A percentile compares a stretch with the other conserved stretches of the same genome.
Evolutionary conservation across 768 basidiomycete species (phyloP).

Genomic region (Kwoniella botswanensis): DNA sequence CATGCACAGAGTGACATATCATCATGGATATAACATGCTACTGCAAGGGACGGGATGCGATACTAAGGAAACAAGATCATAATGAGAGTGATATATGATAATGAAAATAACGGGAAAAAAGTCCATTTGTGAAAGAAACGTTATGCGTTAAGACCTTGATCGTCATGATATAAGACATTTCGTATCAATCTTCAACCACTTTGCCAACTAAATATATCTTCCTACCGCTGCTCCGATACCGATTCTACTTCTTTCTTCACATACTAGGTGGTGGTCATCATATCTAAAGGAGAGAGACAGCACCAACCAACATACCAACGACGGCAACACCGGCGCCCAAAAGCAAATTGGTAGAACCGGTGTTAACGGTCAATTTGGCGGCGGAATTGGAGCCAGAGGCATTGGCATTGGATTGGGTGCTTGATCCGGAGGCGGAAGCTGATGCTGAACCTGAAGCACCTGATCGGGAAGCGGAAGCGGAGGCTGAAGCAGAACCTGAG

Average conservation of each 20-base stretch:
- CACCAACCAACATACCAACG: conserved; percentile 28
- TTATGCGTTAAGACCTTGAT: neutral
- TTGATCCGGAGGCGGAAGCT: conserved; percentile 10
- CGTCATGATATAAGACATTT: neutral
- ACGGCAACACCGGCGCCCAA: conserved; percentile 11
- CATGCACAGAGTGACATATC: neutral
- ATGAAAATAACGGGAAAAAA: neutral
- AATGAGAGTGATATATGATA: conserved; percentile 6
- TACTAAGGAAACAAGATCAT: neutral
- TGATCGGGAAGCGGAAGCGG: conserved; percentile 16
- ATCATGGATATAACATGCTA: neutral
- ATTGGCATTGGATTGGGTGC: too few species aligned
- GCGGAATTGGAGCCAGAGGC: too few species aligned
- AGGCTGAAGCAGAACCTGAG: conserved; percentile 8
- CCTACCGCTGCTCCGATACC: too few species aligned
- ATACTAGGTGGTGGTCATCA: neutral
- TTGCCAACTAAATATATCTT: neutral
- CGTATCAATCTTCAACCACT: neutral
- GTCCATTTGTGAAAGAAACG: neutral
- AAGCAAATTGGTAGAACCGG: neutral
- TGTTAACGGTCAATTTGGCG: too few species aligned
- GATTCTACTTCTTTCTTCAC: too few species aligned
- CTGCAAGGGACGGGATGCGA: neutral
- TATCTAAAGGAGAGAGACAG: conserved; percentile 20
- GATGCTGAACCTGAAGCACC: conserved; percentile 5